These are phyloP conservation scores for Capsicum rhomboideum DNA, from an alignment of 257 asterid species.

Conservation along the genomic window DNA sequence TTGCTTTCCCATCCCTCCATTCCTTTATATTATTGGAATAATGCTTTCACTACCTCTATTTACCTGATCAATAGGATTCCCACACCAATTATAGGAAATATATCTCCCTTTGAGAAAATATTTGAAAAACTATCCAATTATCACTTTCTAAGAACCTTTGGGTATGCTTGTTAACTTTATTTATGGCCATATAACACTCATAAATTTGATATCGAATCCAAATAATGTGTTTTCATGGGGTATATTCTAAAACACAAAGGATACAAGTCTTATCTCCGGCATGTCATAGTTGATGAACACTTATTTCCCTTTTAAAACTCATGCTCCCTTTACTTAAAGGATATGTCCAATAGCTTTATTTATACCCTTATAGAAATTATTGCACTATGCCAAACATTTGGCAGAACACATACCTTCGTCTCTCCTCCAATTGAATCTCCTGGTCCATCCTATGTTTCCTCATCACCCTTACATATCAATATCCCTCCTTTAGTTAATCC, in stretches of 20 bases:
- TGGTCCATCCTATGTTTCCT: too few species aligned
- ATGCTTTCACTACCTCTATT: not conserved
- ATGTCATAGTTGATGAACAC: not conserved
- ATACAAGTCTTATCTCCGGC: not conserved
- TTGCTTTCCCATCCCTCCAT: not conserved
- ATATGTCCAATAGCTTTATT: not conserved
- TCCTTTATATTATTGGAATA: not conserved
- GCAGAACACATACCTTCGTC: too few species aligned
- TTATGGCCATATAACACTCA: not conserved
- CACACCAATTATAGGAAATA: not conserved
- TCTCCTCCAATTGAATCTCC: too few species aligned
- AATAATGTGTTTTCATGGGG: not conserved
- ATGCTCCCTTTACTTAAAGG: not conserved
- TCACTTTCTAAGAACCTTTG: not conserved
- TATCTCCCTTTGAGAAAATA: not conserved
- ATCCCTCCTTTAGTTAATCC: too few species aligned
- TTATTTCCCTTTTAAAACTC: not conserved
- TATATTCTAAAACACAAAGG: not conserved
- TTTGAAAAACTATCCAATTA: not conserved
- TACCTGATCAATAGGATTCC: not conserved
- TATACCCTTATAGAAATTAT: not conserved
- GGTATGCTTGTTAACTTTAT: not conserved
- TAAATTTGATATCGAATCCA: not conserved
- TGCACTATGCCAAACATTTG: not conserved
- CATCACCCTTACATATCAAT: too few species aligned